Conservation (phyloP, 371 early-diverging fungal species). For the Haplosporangium sp. region DNA sequence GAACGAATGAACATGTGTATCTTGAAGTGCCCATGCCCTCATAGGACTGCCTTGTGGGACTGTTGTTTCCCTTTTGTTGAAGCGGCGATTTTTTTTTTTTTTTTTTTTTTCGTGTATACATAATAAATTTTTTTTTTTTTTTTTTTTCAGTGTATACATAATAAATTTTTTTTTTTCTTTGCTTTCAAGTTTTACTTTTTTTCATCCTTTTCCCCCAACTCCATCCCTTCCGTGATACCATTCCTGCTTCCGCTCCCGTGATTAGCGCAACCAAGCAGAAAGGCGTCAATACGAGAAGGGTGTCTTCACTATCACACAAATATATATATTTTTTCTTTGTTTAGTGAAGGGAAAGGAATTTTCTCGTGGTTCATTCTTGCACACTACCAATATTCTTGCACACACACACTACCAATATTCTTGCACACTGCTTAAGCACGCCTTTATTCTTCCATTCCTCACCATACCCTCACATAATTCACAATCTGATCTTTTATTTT, state of each 20-base stretch:
- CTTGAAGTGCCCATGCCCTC: too few relatives aligned
- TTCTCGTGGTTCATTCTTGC: not conserved
- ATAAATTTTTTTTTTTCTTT: not conserved
- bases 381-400: not conserved
- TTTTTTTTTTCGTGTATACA: constrained; percentile 11
- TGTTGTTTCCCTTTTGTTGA: not conserved
- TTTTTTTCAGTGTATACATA: too few relatives aligned
- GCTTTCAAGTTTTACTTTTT: not conserved
- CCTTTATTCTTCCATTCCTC: not conserved
- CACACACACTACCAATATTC: not conserved
- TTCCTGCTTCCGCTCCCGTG: not conserved
- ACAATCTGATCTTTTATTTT: not conserved
- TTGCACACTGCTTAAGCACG: not conserved
- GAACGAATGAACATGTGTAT: too few relatives aligned
- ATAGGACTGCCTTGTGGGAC: not conserved
- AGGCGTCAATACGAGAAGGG: constrained; percentile 5
- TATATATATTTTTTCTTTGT: too few relatives aligned
- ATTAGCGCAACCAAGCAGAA: not conserved
- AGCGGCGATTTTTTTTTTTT: constrained; percentile 12
- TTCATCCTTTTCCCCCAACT: not conserved
- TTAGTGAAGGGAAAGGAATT: too few relatives aligned
- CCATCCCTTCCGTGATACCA: constrained; percentile 8
- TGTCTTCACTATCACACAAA: not conserved
- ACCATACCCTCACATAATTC: constrained; percentile 1
- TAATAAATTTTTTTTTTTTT: not conserved